A percentile compares a stretch with the other conserved stretches of the same genome.
Evolutionary conservation across 1,284 basidiomycete genomes (phyloP).

Genomic region (Apiotrichum sp.): DNA sequence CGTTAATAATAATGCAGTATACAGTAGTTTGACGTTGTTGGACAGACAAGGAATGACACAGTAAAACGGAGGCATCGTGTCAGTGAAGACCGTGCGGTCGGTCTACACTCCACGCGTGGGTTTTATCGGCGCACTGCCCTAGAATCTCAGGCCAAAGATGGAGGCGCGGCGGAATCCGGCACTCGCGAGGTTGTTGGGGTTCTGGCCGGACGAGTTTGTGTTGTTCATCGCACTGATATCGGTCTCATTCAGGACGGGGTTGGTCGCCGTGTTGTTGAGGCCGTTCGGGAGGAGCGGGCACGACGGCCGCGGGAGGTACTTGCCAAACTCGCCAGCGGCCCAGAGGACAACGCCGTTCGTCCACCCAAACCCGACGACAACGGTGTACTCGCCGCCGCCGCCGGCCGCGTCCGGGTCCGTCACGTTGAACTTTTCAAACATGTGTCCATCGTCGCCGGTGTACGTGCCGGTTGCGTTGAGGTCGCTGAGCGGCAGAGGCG

Average conservation of each 20-base stretch:
- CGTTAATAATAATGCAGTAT: too few species aligned
- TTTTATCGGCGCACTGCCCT: too few species aligned
- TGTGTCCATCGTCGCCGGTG: conserved; percentile 51
- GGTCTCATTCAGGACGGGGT: not conserved
- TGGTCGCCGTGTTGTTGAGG: not conserved
- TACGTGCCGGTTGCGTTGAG: conserved; percentile 63
- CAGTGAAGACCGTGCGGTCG: too few species aligned
- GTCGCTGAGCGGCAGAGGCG: conserved; percentile 61
- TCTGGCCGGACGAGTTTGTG: not conserved
- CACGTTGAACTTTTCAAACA: conserved; percentile 72
- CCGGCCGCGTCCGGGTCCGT: conserved; percentile 76
- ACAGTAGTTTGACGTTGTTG: too few species aligned
- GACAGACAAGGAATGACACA: too few species aligned
- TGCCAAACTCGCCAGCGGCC: conserved; percentile 65
- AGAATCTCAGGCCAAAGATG: not conserved
- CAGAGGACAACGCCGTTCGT: conserved; percentile 76
- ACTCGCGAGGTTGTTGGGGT: not conserved
- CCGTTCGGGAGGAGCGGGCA: conserved; percentile 57
- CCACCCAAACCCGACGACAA: conserved; percentile 58
- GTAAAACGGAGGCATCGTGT: too few species aligned
- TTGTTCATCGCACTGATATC: not conserved
- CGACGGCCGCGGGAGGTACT: conserved; percentile 57
- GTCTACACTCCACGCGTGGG: too few species aligned
- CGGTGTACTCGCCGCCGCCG: conserved; percentile 68
- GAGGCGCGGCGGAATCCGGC: not conserved